phyloP scores from a whole-genome alignment of 179 eudicot genomes.

The Gypsophila paniculata region DNA sequence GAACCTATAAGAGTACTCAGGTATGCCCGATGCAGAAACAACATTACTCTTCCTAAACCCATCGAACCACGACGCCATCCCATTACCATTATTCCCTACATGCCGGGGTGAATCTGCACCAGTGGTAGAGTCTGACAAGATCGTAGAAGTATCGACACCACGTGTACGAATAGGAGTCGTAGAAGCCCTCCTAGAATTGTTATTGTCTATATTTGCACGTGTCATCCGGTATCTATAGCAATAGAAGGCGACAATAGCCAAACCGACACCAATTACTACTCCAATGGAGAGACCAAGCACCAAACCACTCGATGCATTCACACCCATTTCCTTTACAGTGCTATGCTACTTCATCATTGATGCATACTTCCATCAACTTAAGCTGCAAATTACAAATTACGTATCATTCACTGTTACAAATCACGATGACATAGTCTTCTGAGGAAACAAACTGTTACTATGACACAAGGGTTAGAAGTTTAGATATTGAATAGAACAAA shows the following conservation, averaged over 20 bases:
- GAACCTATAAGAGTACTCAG: slow-evolving; percentile 82
- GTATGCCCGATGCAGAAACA: slow-evolving; percentile 79
- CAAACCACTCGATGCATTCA: slow-evolving; percentile 47
- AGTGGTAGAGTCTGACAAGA: slow-evolving; percentile 73
- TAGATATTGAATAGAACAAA: no score
- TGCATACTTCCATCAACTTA: slow-evolving; percentile 36
- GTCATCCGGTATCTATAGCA: slow-evolving; percentile 64
- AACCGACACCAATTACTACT: slow-evolving; percentile 69
- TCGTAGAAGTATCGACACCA: slow-evolving; percentile 67
- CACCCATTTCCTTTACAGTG: slow-evolving; percentile 48
- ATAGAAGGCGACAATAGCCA: slow-evolving; percentile 57
- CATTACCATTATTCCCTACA: slow-evolving; percentile 26
- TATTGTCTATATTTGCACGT: slow-evolving; percentile 57
- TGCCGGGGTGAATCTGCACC: slow-evolving; percentile 76
- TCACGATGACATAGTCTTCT: not conserved
- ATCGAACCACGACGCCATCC: slow-evolving; percentile 60
- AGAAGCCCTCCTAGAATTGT: slow-evolving; percentile 72
- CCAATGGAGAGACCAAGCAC: slow-evolving; percentile 88
- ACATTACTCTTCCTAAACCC: slow-evolving; percentile 62
- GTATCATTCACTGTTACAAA: not conserved
- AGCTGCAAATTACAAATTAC: slow-evolving; percentile 31
- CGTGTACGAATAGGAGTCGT: slow-evolving; percentile 70
- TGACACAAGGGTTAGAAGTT: no score
- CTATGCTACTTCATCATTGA: slow-evolving; percentile 18
- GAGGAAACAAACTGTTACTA: no score